Evolutionary conservation across 108 stramenopile species (phyloP), one percentile per base, ranked within the genome.

Genomic region (Chaetoceros muelleri): DNA sequence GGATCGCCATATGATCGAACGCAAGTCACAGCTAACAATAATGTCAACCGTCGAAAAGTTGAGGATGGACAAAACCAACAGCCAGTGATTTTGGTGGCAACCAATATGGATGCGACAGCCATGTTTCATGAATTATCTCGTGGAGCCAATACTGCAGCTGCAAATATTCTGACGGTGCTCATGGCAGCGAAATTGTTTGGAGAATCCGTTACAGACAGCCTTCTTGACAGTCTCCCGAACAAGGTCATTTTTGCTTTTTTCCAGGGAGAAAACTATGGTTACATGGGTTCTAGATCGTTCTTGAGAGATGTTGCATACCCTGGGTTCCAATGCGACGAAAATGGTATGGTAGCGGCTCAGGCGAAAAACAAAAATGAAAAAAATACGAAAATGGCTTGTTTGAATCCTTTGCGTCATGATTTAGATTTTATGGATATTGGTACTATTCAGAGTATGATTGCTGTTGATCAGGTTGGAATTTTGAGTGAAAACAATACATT

Each of bases 401-500:
- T 92, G 28, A 60, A 81, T 63, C 90, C 90, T 0, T 57, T 92
- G 28, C 61, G 82, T 19, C 77, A 81, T 2, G 84, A 79, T 60
- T 59, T 92, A 60, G 64, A 74, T 25, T 92, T 92, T 61, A 59
- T 70, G 55, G 76, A 82, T 40, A 46, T 92, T 53, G 78, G 80
- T 30, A 30, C 57, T 10, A 75, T 92, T 52, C 69, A 71, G 7
- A 80, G 80, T 1, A 84, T 92, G 82, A 71, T 92, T 52, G 69
- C 90, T 1, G 82, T 92, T 3, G 90, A 92, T 82, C 90, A 92
- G 61, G 72, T 87, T 24, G 90, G 86, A 22, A 56, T 73, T 46
- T 52, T 79, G 18, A 53, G 66, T 0, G 74, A 58, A 19, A 63
- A 63, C 30, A 75, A 80, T 23, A 66, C 57, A 25, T 65, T 87